Evolutionary conservation across 805 yeast genomes (phyloP).

Genomic region (Saccharomycopsis selenospora): DNA sequence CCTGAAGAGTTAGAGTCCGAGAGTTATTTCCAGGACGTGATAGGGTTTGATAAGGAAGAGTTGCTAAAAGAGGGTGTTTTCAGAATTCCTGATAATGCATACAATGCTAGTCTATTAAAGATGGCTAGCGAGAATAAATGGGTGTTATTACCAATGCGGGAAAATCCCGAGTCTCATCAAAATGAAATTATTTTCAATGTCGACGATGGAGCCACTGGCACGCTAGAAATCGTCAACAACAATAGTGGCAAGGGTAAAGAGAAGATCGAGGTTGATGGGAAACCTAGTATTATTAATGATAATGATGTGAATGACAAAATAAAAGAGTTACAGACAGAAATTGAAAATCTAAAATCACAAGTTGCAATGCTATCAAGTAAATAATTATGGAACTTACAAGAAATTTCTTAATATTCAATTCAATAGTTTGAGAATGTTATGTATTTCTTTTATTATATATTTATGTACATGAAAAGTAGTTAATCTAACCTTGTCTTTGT

Average conservation of each 20-base stretch:
- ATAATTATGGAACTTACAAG: too few relatives aligned
- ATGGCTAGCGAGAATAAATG: neutral
- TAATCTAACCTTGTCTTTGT: constrained; percentile 83
- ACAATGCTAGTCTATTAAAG: neutral
- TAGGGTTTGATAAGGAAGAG: neutral
- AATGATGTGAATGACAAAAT: neutral
- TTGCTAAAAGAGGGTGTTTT: neutral
- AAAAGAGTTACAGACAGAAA: neutral
- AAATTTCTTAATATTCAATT: too few relatives aligned
- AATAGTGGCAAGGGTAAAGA: constrained; percentile 1
- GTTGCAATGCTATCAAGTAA: too few relatives aligned
- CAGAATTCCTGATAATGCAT: neutral
- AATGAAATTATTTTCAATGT: neutral
- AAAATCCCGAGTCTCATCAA: neutral
- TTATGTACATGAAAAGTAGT: too few relatives aligned
- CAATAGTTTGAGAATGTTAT: too few relatives aligned
- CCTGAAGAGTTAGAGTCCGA: neutral
- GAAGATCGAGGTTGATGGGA: neutral
- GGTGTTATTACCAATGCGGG: neutral
- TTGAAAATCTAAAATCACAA: neutral
- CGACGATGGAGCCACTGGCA: neutral
- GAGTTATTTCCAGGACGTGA: neutral
- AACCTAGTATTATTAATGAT: neutral
- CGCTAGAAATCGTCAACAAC: neutral
- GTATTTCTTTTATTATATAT: too few relatives aligned